Base-by-base conservation (phyloP, 2,329 filamentous ascomycete species). In the Pseudofabraea citricarpa region DNA sequence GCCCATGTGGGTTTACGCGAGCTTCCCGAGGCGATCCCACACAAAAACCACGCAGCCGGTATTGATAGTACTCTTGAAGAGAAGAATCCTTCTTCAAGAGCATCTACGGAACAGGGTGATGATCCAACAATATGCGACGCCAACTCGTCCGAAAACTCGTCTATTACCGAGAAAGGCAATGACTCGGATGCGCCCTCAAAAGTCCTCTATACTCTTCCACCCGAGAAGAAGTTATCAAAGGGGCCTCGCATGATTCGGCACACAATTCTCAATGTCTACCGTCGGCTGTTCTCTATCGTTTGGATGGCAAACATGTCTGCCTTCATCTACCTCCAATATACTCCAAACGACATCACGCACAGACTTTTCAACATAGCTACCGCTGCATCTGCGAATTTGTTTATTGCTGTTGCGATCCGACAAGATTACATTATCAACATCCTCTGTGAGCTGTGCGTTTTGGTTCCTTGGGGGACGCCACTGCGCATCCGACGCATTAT, bases 391-490 rank as follows among this genome's bases (percentile, higher is more conserved):
- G 29, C 29, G 13, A 32, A 32, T 32, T 13, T 32, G 8, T 32
- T 32, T 13, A 12, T 32, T 12, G 29, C 29, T 15, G 19, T 18
- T 8, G 29, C 29, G 27, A 66, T 76, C 43, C 70, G 74, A 9
- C 73, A 77, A 50, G 73, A 76, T 24, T 58, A 64, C 21, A 61
- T 74, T 50, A 69, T 77, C 59, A 77, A 77, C 56, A 49, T 61
- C 10, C 55, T 76, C 16, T 77, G 72, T 56, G 54, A 53, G 43
- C 46, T 70, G 39, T 62, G 61, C 41, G 74, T 69, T 51, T 72
- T 66, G 3, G 57, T 74, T 16, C 66, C 68, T 26, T 58, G 57
- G 0, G 66, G 67, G 2, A 52, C 57, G 9, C 74, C 74, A 1
- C 57, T 77, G 3, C 63, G 63, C 53, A 55, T 77, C 42, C 68